phyloP scores from a whole-genome alignment of 768 basidiomycete genomes.

The Pulveroboletus sp. region DNA sequence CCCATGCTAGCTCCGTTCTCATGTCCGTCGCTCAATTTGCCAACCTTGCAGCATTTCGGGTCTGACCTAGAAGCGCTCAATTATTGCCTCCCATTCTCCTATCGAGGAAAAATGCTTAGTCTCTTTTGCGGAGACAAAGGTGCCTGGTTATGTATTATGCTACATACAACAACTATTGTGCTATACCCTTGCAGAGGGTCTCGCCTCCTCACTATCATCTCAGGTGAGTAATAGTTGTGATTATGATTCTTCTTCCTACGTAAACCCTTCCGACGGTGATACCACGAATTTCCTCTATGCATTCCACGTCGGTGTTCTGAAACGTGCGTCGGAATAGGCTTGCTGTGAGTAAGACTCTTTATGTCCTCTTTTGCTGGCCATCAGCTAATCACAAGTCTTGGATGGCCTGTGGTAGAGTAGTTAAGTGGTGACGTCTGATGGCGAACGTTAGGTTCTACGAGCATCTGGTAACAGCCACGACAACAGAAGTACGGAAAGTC shows the following conservation, averaged over 20 bases:
- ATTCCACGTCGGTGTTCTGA: neutral
- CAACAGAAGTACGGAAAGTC: neutral
- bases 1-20: neutral
- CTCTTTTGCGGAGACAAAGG: slow-evolving; percentile 9
- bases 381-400: too few species aligned
- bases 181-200: neutral
- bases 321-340: too few species aligned
- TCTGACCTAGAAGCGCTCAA: neutral
- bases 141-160: neutral
- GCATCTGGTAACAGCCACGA: neutral
- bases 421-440: neutral
- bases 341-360: too few species aligned
- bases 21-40: neutral
- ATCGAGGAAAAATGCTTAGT: slow-evolving; percentile 2
- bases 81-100: neutral
- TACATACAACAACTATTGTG: neutral
- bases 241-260: neutral
- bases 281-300: neutral
- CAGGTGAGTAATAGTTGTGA: slow-evolving; percentile 8
- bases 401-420: too few species aligned
- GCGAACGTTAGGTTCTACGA: neutral
- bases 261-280: neutral
- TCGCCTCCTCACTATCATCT: neutral
- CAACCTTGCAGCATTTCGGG: neutral
- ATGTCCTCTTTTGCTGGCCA: too few species aligned